phyloP scores from a whole-genome alignment of 1,284 basidiomycete species.

The Wallemia mellicola region DNA sequence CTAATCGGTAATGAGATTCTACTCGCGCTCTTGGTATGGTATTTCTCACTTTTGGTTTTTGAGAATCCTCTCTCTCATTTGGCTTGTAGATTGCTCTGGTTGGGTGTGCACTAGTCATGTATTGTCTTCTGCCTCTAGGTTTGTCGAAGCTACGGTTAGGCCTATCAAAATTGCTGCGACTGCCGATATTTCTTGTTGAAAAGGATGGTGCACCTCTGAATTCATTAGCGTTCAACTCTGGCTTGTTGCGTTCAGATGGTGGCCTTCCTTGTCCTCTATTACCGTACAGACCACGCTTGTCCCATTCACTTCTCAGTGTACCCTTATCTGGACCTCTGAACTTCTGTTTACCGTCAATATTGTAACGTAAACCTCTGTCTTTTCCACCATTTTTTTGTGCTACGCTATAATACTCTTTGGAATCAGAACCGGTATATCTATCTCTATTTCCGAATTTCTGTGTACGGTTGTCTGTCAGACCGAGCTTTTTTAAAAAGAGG shows the following conservation, averaged over 20 bases:
- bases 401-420: background rate
- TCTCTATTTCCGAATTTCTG: slow-evolving; percentile 6
- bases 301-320: background rate
- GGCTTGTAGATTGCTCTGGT: background rate
- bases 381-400: background rate
- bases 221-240: background rate
- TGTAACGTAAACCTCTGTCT: background rate
- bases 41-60: background rate
- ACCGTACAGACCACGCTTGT: background rate
- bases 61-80: background rate
- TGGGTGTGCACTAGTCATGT: background rate
- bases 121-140: background rate
- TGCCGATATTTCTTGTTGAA: too few relatives aligned
- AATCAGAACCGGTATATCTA: background rate
- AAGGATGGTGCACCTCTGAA: background rate
- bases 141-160: too few relatives aligned
- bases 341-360: background rate
- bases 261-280: background rate
- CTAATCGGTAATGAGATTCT: background rate
- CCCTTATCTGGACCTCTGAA: background rate
- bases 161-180: too few relatives aligned
- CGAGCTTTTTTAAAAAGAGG: slow-evolving; percentile 21
- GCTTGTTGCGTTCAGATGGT: background rate
- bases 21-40: background rate
- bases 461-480: slow-evolving; percentile 8